Base-by-base conservation (phyloP, 1,139 yeast genomes). In the Taphrina flavorubra region DNA sequence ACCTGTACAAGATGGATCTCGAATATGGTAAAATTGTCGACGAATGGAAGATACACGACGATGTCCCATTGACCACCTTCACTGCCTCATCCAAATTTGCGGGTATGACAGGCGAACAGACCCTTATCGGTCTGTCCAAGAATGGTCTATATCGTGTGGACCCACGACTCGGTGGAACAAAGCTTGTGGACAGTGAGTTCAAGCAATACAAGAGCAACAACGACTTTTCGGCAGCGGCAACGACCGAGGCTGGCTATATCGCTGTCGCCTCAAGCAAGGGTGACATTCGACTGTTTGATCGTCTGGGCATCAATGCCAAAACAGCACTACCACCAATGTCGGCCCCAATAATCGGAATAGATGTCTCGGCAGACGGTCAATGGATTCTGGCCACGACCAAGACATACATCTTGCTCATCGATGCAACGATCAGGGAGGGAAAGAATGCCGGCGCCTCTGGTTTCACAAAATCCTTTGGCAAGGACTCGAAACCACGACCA, bases 321-420 rank as follows among this genome's bases (percentile, higher is more conserved):
- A 87, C 94, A 0, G 82, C 85, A 25, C 79, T 91, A 51, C 97
- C 97, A 0, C 90, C 96, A 0, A 79, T 91, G 68, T 97, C 97
- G 16, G 95, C 90, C 72, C 80, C 86, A 1, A 85, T 89, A 62
- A 79, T 82, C 62, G 89, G 89, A 36, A 74, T 90, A 37, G 92
- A 89, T 70, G 86, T 85, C 0, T 86, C 96, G 6, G 86, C 88
- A 34, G 95, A 89, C 76, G 97, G 97, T 69, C 82, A 85, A 74
- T 91, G 92, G 90, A 75, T 91, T 55, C 79, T 92, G 71, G 95
- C 92, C 0, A 91, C 97, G 0, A 89, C 94, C 79, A 81, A 82
- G 73, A 84, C 86, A 0, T 89, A 89, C 75, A 78, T 91, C 70
- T 79, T 91, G 69, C 81, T 92, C 63, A 81, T 90, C 72, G 95